Evolutionary conservation across 2,329 filamentous ascomycete species (phyloP), one percentile per base, ranked within the genome.

Genomic region (Colletotrichum gigasporum): DNA sequence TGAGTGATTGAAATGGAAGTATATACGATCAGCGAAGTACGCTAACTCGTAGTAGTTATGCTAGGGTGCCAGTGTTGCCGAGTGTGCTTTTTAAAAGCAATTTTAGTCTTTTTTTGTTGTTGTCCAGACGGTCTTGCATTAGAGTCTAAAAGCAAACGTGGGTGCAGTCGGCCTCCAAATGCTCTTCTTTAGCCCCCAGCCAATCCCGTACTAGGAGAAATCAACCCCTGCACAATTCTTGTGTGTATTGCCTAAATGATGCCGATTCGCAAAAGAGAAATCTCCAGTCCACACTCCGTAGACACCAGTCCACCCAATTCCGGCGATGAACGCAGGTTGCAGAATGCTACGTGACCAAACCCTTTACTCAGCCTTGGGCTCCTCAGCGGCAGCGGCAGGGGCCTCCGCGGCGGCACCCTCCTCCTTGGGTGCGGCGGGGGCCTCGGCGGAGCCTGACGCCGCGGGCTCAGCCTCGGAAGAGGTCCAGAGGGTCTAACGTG

Each of bases 381-480:
- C 92, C 78, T 89, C 86, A 59, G 82, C 74, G 63, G 83, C 71
- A 62, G 82, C 78, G 65, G 85, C 80, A 66, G 82, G 58, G 44
- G 63, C 51, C 45, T 58, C 51, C 58, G 56, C 63, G 10, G 58
- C 35, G 44, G 63, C 50, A 53, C 63, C 52, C 51, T 65, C 63
- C 45, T 65, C 63, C 63, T 65, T 65, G 37, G 63, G 80, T 68
- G 82, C 82, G 65, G 89, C 78, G 69, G 89, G 82, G 72, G 84
- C 82, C 74, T 89, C 88, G 65, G 84, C 76, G 69, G 85, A 70
- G 45, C 71, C 78, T 65, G 79, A 80, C 69, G 86, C 85, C 71
- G 91, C 83, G 74, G 92, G 88, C 87, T 98, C 96, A 69, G 94
- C 93, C 89, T 98, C 96, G 72, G 95, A 98, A 67, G 95, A 98